phyloP scores from a whole-genome alignment of 148 eudicot genomes.

The Persicaria tinctoria region DNA sequence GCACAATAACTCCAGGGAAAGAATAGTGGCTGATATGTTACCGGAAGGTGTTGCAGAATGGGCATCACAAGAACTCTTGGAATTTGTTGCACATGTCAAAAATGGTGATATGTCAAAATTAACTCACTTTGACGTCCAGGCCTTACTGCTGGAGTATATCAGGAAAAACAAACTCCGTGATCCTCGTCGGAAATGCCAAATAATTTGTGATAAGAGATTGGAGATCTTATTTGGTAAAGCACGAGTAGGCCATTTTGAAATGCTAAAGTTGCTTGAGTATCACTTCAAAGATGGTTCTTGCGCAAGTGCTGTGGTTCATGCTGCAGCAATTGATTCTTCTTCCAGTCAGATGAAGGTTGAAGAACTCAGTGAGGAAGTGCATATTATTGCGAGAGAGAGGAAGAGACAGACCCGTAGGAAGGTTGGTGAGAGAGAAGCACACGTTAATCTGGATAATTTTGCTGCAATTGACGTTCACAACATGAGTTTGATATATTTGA shows the following conservation, averaged over 20 bases:
- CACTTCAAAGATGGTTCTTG: constrained; percentile 54
- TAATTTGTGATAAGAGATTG: constrained; percentile 80
- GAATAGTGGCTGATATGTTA: constrained; percentile 21
- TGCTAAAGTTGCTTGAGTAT: constrained; percentile 84
- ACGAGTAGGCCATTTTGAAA: constrained; percentile 83
- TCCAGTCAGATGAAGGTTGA: constrained; percentile 35
- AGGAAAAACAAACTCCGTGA: constrained; percentile 79
- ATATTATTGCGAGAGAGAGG: constrained; percentile 37
- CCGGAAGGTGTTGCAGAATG: constrained; percentile 37
- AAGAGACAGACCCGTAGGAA: constrained; percentile 50
- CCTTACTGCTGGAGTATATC: constrained; percentile 74
- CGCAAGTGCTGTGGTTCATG: constrained; percentile 37
- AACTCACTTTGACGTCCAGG: constrained; percentile 81
- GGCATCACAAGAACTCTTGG: constrained; percentile 82
- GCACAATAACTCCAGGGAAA: constrained; percentile 21
- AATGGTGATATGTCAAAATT: constrained; percentile 69
- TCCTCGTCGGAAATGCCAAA: constrained; percentile 70
- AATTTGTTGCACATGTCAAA: constrained; percentile 76
- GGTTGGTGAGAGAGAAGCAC: constrained; percentile 39
- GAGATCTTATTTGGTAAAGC: constrained; percentile 59
- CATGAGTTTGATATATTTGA: constrained; percentile 72
- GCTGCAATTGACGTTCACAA: constrained; percentile 89
- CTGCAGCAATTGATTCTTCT: constrained; percentile 37
- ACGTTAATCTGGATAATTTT: constrained; percentile 55
- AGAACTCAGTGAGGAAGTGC: constrained; percentile 26